These are phyloP conservation scores for Phylloporus sp. DNA, from an alignment of 768 basidiomycete genomes.

Conservation along the genomic window DNA sequence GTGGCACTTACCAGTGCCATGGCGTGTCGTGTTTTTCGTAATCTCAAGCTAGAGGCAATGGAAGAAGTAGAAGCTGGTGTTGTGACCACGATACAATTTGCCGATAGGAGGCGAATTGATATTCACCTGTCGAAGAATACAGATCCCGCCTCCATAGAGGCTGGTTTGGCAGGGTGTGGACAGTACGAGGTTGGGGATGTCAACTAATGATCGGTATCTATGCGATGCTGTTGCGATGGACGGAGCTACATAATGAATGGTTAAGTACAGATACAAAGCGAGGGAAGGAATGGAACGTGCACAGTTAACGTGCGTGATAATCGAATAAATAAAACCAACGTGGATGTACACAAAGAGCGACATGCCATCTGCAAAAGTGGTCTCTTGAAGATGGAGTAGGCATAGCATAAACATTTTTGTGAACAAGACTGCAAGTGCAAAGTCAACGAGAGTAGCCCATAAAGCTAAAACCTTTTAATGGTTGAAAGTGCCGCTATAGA, in stretches of 20 bases:
- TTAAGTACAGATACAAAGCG: slow-evolving; percentile 15
- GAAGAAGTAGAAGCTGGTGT: slow-evolving; percentile 5
- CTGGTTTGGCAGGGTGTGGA: slow-evolving; percentile 1
- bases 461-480: slow-evolving; percentile 20
- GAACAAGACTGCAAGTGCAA: slow-evolving; percentile 2
- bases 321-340: background rate
- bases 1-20: slow-evolving; percentile 31
- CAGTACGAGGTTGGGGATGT: background rate
- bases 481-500: slow-evolving; percentile 32
- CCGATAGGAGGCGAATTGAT: background rate
- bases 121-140: background rate
- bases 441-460: background rate
- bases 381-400: background rate
- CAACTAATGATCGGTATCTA: background rate
- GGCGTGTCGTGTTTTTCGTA: slow-evolving; percentile 35
- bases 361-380: background rate
- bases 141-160: background rate
- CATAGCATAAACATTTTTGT: background rate
- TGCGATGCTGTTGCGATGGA: background rate
- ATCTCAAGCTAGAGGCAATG: slow-evolving; percentile 24
- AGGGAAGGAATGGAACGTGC: slow-evolving; percentile 1
- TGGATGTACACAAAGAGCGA: slow-evolving; percentile 8
- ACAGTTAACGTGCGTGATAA: background rate
- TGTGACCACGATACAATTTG: slow-evolving; percentile 20
- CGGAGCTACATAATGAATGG: slow-evolving; percentile 1